phyloP scores from a whole-genome alignment of 2,329 filamentous ascomycete genomes.

The Diaporthe sp. region DNA sequence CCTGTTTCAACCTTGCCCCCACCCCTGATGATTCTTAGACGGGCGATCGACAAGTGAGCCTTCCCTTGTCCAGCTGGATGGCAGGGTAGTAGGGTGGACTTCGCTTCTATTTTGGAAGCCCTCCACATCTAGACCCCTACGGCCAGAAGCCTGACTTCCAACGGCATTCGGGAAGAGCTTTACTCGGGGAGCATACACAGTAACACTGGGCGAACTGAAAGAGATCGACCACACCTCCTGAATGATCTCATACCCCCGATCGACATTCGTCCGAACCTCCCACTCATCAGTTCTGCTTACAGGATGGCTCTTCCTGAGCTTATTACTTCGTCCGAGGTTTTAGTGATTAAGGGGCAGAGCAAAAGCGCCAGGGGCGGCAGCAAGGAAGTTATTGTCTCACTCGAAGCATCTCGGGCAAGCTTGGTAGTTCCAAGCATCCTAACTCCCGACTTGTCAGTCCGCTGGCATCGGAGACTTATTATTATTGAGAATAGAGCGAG shows the following conservation, averaged over 20 bases:
- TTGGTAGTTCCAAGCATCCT: not conserved
- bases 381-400: not conserved
- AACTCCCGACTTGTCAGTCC: not conserved
- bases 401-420: not conserved
- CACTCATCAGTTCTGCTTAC: slow-evolving; percentile 16
- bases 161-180: not conserved
- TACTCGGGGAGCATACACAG: not conserved
- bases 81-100: slow-evolving; percentile 17
- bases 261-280: slow-evolving; percentile 28
- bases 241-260: slow-evolving; percentile 22
- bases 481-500: not conserved
- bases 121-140: slow-evolving; percentile 4
- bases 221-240: slow-evolving; percentile 12
- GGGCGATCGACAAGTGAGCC: slow-evolving; percentile 9
- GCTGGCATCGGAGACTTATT: not conserved
- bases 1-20: slow-evolving; percentile 28
- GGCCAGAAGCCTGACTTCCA: slow-evolving; percentile 3
- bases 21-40: slow-evolving; percentile 5
- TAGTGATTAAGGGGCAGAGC: slow-evolving; percentile 22
- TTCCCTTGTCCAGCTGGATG: slow-evolving; percentile 12
- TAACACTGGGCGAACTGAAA: not conserved
- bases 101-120: slow-evolving; percentile 17
- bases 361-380: slow-evolving; percentile 6
- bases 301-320: not conserved
- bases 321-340: slow-evolving; percentile 13